Conservation (phyloP, 345 rosid genomes). For the Angophora floribunda region DNA sequence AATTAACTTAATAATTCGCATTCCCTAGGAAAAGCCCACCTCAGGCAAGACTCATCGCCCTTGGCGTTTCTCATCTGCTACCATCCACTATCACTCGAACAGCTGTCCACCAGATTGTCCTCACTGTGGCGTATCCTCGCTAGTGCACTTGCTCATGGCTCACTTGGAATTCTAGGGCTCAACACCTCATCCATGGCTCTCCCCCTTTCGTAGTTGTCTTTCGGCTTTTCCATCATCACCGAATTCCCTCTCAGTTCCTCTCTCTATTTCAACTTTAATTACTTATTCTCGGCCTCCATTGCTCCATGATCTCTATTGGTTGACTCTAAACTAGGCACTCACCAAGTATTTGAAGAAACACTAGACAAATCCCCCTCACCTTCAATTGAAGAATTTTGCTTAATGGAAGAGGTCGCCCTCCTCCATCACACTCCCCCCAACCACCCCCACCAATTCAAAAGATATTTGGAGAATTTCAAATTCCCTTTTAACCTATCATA, state of each 20-base stretch:
- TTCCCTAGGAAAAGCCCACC: not conserved
- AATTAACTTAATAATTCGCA: too few relatives aligned
- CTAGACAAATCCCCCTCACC: not conserved
- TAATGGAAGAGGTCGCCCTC: not conserved
- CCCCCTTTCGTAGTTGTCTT: not conserved
- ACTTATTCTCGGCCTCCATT: not conserved
- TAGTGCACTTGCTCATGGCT: not conserved
- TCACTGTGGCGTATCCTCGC: not conserved
- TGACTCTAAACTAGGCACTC: rapidly evolving
- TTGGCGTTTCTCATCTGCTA: not conserved
- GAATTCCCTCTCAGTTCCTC: not conserved
- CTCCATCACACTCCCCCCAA: not conserved
- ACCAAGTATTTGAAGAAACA: not conserved
- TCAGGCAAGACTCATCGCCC: not conserved
- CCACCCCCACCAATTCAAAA: too few relatives aligned
- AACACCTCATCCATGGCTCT: not conserved
- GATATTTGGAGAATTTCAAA: not conserved
- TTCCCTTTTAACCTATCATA: too few relatives aligned
- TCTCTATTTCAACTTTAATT: not conserved
- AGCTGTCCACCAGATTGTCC: too few relatives aligned
- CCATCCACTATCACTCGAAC: rapidly evolving
- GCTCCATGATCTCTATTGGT: not conserved
- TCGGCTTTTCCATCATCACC: not conserved
- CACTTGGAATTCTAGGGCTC: not conserved
- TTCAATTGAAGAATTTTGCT: not conserved